Evolutionary conservation across 2,329 filamentous ascomycete species (phyloP), one percentile per base, ranked within the genome.

Genomic region (Albifimbria verrucaria): DNA sequence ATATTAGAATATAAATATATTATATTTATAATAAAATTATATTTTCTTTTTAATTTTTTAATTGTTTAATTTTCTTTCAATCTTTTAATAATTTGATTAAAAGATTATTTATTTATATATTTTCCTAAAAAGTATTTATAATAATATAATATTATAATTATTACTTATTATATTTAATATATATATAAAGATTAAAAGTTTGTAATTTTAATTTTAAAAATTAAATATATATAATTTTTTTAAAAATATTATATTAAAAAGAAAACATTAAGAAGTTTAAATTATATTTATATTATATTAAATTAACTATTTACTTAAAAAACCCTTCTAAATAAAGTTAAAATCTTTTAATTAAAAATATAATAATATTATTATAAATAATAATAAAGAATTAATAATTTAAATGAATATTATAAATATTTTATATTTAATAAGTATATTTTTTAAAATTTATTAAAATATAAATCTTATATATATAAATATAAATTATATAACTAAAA

Each of bases 391-490:
- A 22, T 22, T 47, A 9, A 25, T 47, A 22, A 47, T 9, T 48
- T 52, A n/a, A n/a, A n/a, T n/a, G n/a, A n/a, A n/a, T n/a, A n/a
- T 48, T 21, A 48, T 17, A 23, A 21, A 41, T 41, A 52, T 26
- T 50, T 12, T 48, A 39, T 47, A 22, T 22, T 26, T 21, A 25
- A 18, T 25, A n/a, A n/a, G n/a, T n/a, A n/a, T n/a, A n/a, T n/a
- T n/a, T n/a, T n/a, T n/a, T 20, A 10, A 22, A 44, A 26, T 15
- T 45, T 45, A 22, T 25, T n/a, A n/a, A n/a, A 39, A 23, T 17
- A 48, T 48, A 25, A 10, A 25, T 39, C 41, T 39, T 36, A 39
- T 51, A n/a, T n/a, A n/a, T n/a, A n/a, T n/a, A n/a, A n/a, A n/a
- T n/a, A n/a, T n/a, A n/a, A n/a, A n/a, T n/a, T n/a, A n/a, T n/a